A percentile compares a stretch with the other conserved stretches of the same genome.
These are phyloP conservation scores for Rhodotorula kratochvilovae DNA, from an alignment of 768 basidiomycete genomes.

Conservation along the genomic window DNA sequence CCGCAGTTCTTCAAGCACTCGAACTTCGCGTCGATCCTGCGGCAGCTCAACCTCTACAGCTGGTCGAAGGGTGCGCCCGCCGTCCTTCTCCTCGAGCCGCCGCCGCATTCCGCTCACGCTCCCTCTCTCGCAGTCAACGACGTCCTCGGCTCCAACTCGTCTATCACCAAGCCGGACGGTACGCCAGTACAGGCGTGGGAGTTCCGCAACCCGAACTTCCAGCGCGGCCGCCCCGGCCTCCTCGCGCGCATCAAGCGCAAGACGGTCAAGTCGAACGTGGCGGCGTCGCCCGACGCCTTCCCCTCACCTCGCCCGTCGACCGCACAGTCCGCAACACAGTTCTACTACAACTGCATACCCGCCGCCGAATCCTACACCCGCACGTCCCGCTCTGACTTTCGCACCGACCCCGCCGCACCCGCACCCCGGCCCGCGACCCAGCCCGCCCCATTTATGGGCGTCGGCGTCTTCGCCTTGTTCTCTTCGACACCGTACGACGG, in stretches of 20 bases:
- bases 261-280: constrained; percentile 15
- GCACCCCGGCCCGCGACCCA: too few species aligned
- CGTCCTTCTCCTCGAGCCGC: too few species aligned
- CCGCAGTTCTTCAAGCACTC: constrained; percentile 49
- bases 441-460: too few species aligned
- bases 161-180: constrained; percentile 12
- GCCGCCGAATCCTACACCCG: too few species aligned
- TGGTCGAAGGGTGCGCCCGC: constrained; percentile 1
- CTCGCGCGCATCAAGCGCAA: constrained; percentile 56
- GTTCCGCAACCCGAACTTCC: constrained; percentile 54
- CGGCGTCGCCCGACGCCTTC: neutral
- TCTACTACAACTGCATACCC: too few species aligned
- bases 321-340: too few species aligned
- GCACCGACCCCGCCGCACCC: too few species aligned
- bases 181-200: constrained; percentile 48
- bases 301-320: too few species aligned
- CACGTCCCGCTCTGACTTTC: constrained; percentile 11
- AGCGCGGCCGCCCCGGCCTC: constrained; percentile 54
- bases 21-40: constrained; percentile 49
- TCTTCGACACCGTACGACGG: too few species aligned
- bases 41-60: constrained; percentile 38
- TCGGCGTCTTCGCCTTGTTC: too few species aligned
- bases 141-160: neutral
- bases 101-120: neutral
- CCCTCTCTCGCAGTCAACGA: neutral